Conservation (phyloP, 2,329 filamentous ascomycete species). For the Dactylella cylindrospora region DNA sequence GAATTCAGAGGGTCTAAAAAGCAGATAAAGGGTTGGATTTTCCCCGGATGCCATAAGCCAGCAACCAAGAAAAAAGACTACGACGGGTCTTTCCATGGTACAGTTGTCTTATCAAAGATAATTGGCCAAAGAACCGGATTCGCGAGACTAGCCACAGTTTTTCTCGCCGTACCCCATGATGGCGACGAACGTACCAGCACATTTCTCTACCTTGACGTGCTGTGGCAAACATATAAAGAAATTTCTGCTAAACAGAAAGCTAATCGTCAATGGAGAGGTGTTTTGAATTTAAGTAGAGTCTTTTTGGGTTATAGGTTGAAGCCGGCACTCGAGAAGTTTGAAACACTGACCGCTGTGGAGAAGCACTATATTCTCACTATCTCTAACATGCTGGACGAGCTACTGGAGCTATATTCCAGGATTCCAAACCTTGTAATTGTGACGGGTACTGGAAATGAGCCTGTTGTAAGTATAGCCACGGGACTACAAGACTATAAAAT, state of each 20-base stretch:
- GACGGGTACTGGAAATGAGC: slow-evolving; percentile 6
- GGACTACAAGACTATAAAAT: not conserved
- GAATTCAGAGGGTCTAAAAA: not conserved
- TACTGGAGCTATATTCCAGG: slow-evolving; percentile 2
- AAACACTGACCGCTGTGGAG: too few relatives aligned
- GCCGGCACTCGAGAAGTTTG: too few relatives aligned
- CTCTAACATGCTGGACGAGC: too few relatives aligned
- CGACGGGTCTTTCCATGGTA: not conserved
- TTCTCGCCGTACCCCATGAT: not conserved
- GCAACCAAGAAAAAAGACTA: not conserved
- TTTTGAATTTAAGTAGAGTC: too few relatives aligned
- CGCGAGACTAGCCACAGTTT: slow-evolving; percentile 7
- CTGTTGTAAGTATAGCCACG: not conserved
- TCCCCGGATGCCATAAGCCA: not conserved
- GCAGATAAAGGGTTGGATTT: slow-evolving; percentile 12
- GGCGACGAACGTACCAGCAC: not conserved
- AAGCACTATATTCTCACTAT: too few relatives aligned
- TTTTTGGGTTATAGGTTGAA: too few relatives aligned
- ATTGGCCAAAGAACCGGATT: slow-evolving; percentile 9
- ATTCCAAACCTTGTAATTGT: slow-evolving; percentile 7
- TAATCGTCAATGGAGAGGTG: too few relatives aligned
- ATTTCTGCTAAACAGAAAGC: slow-evolving; percentile 10
- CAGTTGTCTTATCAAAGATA: slow-evolving; percentile 9
- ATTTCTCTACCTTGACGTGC: not conserved
- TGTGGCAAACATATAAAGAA: not conserved